Conservation (phyloP, 2,329 filamentous ascomycete genomes). For the Fusarium devonianum region DNA sequence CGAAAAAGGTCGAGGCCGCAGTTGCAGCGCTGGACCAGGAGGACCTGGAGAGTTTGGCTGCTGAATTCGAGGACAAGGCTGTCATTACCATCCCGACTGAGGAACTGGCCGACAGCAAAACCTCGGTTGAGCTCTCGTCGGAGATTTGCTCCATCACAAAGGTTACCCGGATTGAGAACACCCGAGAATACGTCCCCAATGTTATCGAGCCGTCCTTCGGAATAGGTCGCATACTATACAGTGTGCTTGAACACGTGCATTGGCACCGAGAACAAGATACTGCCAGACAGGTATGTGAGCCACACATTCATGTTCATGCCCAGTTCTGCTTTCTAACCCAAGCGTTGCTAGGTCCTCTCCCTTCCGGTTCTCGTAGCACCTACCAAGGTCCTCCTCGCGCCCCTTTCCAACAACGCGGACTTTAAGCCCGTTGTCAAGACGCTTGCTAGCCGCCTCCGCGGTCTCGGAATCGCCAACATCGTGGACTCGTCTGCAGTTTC, state of each 20-base stretch:
- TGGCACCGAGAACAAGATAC: slow-evolving; percentile 75
- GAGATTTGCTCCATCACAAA: slow-evolving; percentile 85
- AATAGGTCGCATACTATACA: slow-evolving; percentile 92
- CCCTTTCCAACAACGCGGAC: slow-evolving; percentile 78
- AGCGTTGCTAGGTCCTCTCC: slow-evolving; percentile 54
- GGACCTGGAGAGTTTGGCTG: slow-evolving; percentile 77
- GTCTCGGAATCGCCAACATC: slow-evolving; percentile 78
- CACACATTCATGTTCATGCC: slow-evolving; percentile 69
- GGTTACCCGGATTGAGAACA: slow-evolving; percentile 79
- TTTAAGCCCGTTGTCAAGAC: slow-evolving; percentile 77
- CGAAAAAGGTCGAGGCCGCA: slow-evolving; percentile 81
- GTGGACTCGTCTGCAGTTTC: slow-evolving; percentile 88
- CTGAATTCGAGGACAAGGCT: slow-evolving; percentile 74
- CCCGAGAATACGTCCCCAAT: slow-evolving; percentile 90
- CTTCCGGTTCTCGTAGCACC: slow-evolving; percentile 75
- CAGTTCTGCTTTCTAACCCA: slow-evolving; percentile 1
- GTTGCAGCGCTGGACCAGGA: slow-evolving; percentile 79
- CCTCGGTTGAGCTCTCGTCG: slow-evolving; percentile 71
- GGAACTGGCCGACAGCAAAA: slow-evolving; percentile 67
- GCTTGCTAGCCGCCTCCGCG: slow-evolving; percentile 77
- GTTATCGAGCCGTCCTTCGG: slow-evolving; percentile 97
- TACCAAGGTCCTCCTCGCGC: slow-evolving; percentile 90
- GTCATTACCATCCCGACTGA: slow-evolving; percentile 81
- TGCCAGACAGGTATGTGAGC: slow-evolving; percentile 77
- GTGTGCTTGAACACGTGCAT: slow-evolving; percentile 90